Evolutionary conservation across 306 rosid species (phyloP), one percentile per base, ranked within the genome.

Genomic region (Quercus engelmannii): DNA sequence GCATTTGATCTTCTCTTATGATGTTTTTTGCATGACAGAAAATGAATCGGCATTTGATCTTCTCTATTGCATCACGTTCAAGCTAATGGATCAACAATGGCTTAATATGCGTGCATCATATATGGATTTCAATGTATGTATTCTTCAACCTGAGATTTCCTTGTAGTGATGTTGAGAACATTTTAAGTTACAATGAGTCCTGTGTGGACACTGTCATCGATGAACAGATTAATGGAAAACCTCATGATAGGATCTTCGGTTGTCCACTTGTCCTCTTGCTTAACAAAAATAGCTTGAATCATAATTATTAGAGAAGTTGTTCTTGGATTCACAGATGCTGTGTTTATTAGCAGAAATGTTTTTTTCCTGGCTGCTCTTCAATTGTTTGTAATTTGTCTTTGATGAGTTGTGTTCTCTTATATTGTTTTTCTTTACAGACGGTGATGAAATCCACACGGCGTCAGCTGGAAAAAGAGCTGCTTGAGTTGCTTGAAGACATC

Each of bases 81-180:
- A 95, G 90, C 87, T 95, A 78, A 93, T 95, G 99, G 99, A 95
- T 86, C 94, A 91, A 59, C 92, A 91, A 82, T 95, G 99, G 99
- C 99, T 95, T 77, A 76, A 96, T 19, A 95, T 95, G 99, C 97
- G 87, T 31, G 99, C 99, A 12, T 93, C 99, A 26, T 95, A 95
- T 83, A 95, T 95, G 99, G 99, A 95, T 90, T 95, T 95, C 81
- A 95, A 95, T 76, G 99, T 95, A 90, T 26, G 99, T 90, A 73
- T 70, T 75, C 77, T 73, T 72, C 80, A 61, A 51, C 78, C 68
- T 25, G 46, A 73, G 25, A 73, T 73, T 69, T 33, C 65, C 70
- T 58, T 49, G 15, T 74, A 59, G 57, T 17, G 41, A 49, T 15
- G 10, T 14, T 1, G 21, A 28, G 41, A 59, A 59, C 67, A 28